A percentile compares a stretch with the other conserved stretches of the same genome.
These are phyloP conservation scores for Margaritispora aquatica DNA, from an alignment of 495 filamentous ascomycete genomes.

Conservation along the genomic window DNA sequence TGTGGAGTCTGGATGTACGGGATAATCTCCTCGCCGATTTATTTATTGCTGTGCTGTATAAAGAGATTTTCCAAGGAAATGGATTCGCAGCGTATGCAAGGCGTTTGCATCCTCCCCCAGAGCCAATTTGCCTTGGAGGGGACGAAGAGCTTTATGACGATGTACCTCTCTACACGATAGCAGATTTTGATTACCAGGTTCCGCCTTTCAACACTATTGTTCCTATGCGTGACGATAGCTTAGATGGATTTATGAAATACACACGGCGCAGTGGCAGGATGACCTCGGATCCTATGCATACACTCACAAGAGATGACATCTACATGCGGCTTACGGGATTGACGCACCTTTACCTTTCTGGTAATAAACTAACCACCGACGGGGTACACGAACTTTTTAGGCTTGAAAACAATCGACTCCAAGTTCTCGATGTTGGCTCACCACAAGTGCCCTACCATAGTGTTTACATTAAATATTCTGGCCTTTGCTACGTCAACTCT, in stretches of 20 bases:
- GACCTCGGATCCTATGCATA: not conserved
- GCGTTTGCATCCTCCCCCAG: not conserved
- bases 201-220: not conserved
- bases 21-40: slow-evolving; percentile 17
- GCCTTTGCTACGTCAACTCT: not conserved
- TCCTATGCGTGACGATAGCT: not conserved
- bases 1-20: slow-evolving; percentile 21
- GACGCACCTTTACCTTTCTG: slow-evolving; percentile 18
- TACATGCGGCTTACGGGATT: slow-evolving; percentile 11
- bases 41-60: not conserved
- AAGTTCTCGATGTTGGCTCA: slow-evolving; percentile 17
- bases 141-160: slow-evolving; percentile 4
- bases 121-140: not conserved
- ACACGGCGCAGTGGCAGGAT: not conserved
- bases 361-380: slow-evolving; percentile 14
- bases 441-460: not conserved
- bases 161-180: slow-evolving; percentile 1
- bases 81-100: not conserved
- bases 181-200: not conserved
- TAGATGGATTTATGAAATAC: not conserved
- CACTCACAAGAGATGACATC: slow-evolving; percentile 2
- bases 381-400: not conserved
- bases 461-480: not conserved
- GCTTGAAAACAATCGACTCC: slow-evolving; percentile 4
- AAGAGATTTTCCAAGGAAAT: no score